Evolutionary conservation across 2,329 filamentous ascomycete genomes (phyloP).

Genomic region (Nemania sp.): DNA sequence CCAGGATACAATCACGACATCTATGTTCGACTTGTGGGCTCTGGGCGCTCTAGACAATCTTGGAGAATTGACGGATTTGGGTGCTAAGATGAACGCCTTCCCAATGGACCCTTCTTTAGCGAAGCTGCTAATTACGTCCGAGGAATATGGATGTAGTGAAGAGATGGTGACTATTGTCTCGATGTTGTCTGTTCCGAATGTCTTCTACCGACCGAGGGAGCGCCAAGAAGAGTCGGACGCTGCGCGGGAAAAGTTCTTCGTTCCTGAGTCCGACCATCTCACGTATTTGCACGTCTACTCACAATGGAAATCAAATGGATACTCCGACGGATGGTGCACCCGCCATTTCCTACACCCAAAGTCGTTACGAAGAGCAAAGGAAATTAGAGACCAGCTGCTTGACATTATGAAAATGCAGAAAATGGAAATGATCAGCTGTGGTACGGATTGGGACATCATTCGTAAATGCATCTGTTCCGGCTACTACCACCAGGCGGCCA

Average conservation of each 20-base stretch:
- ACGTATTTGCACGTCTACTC: slow-evolving; percentile 95
- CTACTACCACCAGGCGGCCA: slow-evolving; percentile 97
- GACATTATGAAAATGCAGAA: slow-evolving; percentile 96
- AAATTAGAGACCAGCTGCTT: slow-evolving; percentile 89
- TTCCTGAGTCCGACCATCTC: slow-evolving; percentile 94
- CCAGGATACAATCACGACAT: slow-evolving; percentile 96
- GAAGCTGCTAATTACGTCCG: slow-evolving; percentile 90
- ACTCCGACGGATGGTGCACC: slow-evolving; percentile 88
- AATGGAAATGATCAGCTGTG: slow-evolving; percentile 84
- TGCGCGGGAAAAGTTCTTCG: slow-evolving; percentile 96
- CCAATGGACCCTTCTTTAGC: slow-evolving; percentile 97
- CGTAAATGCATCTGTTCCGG: slow-evolving; percentile 96
- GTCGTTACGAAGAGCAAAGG: slow-evolving; percentile 84
- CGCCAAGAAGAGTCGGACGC: slow-evolving; percentile 95
- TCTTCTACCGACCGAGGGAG: slow-evolving; percentile 97
- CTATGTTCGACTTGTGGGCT: slow-evolving; percentile 96
- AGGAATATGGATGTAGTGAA: slow-evolving; percentile 89
- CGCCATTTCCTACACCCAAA: slow-evolving; percentile 97
- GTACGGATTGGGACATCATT: slow-evolving; percentile 95
- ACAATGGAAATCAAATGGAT: slow-evolving; percentile 91
- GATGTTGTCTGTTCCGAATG: slow-evolving; percentile 94
- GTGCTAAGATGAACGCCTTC: slow-evolving; percentile 93
- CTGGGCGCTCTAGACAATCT: slow-evolving; percentile 92
- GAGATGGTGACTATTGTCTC: slow-evolving; percentile 98
- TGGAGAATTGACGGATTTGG: slow-evolving; percentile 85